phyloP scores from a whole-genome alignment of 2,329 filamentous ascomycete genomes.

The Hypocrella siamensis region DNA sequence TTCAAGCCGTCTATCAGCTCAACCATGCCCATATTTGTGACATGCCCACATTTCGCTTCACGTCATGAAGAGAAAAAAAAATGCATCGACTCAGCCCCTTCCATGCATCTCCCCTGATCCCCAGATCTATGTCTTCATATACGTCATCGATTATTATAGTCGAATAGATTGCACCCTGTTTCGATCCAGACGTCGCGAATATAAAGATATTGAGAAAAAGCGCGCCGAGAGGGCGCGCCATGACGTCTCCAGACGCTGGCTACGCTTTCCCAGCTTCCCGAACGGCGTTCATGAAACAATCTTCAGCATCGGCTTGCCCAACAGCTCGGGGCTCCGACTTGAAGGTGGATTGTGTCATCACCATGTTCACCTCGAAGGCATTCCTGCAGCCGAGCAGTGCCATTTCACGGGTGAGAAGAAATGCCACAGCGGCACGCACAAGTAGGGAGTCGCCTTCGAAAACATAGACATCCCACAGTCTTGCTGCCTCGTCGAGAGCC shows the following conservation, averaged over 20 bases:
- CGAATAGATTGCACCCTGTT: too few relatives aligned
- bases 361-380: constrained; percentile 24
- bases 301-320: constrained; percentile 29
- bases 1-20: too few relatives aligned
- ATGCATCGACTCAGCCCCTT: too few relatives aligned
- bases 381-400: constrained; percentile 30
- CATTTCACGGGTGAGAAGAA: constrained; percentile 41
- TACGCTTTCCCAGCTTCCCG: constrained; percentile 19
- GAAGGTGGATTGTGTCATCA: constrained; percentile 16
- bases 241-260: neutral
- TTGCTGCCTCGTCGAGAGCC: constrained; percentile 51
- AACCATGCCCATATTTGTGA: too few relatives aligned
- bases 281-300: constrained; percentile 21
- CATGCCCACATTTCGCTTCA: too few relatives aligned
- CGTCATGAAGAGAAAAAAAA: too few relatives aligned
- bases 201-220: too few relatives aligned
- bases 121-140: too few relatives aligned
- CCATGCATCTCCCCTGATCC: too few relatives aligned
- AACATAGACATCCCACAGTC: constrained; percentile 69
- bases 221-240: too few relatives aligned
- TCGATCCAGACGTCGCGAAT: too few relatives aligned
- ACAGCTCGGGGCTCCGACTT: constrained; percentile 17
- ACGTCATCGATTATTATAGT: too few relatives aligned
- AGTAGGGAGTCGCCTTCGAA: constrained; percentile 66
- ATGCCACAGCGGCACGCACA: constrained; percentile 54